Conservation (phyloP, 2,329 filamentous ascomycete genomes). For the Penicillium sp. region DNA sequence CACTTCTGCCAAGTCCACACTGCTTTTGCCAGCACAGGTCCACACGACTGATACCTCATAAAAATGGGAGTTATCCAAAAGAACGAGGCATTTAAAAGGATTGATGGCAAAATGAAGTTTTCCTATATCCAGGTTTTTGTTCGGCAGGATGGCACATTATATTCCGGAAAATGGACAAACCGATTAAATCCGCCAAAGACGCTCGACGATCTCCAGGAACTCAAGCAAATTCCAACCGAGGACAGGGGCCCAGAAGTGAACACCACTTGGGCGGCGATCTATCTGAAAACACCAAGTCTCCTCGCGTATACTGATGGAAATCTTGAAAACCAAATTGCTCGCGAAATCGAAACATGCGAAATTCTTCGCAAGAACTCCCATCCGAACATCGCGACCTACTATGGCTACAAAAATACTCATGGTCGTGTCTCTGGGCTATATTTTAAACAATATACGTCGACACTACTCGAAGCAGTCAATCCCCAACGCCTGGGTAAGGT, state of each 20-base stretch:
- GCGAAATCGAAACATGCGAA: constrained; percentile 25
- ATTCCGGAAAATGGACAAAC: constrained; percentile 23
- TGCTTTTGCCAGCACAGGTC: too few species aligned
- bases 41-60: neutral
- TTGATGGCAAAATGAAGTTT: constrained; percentile 20
- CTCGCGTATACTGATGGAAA: constrained; percentile 17
- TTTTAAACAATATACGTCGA: constrained; percentile 25
- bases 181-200: constrained; percentile 14
- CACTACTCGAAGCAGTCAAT: constrained; percentile 25
- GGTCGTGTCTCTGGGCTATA: constrained; percentile 26
- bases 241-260: constrained; percentile 16
- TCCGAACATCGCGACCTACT: constrained; percentile 29
- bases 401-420: constrained; percentile 14
- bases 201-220: constrained; percentile 16
- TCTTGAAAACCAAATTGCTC: constrained; percentile 19
- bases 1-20: too few species aligned
- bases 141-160: constrained; percentile 16
- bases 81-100: too few species aligned
- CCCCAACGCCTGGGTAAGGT: constrained; percentile 15
- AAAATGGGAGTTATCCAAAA: constrained; percentile 22
- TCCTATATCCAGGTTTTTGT: constrained; percentile 23
- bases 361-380: constrained; percentile 26
- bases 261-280: constrained; percentile 18
- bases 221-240: constrained; percentile 16
- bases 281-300: constrained; percentile 23